phyloP scores from a whole-genome alignment of 306 rosid genomes.

The Quercus robur region DNA sequence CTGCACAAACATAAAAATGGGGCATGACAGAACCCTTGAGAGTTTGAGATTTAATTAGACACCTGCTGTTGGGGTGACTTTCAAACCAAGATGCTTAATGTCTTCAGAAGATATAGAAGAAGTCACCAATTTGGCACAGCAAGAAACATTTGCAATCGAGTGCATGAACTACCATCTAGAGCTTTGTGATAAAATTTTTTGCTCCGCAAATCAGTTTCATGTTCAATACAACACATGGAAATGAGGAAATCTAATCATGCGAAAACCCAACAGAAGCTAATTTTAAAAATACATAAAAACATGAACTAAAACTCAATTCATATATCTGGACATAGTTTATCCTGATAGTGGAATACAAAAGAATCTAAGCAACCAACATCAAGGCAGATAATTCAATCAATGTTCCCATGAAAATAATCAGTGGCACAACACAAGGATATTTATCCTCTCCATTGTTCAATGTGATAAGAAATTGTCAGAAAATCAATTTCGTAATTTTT shows the following conservation, averaged over 20 bases:
- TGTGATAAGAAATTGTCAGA: background rate
- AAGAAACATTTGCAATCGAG: slow-evolving; percentile 5
- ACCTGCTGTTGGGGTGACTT: background rate
- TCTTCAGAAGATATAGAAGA: background rate
- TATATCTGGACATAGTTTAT: background rate
- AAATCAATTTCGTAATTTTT: background rate
- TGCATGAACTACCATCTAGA: background rate
- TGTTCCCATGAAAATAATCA: background rate
- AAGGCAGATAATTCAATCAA: background rate
- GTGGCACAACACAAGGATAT: background rate
- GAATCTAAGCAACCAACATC: background rate
- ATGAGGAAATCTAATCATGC: background rate
- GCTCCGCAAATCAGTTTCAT: slow-evolving; percentile 8
- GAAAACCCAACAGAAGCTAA: slow-evolving; percentile 4
- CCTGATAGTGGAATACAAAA: background rate
- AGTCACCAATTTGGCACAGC: slow-evolving; percentile 6
- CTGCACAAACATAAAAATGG: slow-evolving; percentile 28
- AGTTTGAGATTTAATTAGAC: background rate
- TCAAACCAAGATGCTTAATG: background rate
- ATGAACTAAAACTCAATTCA: background rate
- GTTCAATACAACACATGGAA: background rate
- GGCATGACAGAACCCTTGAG: background rate
- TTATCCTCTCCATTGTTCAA: background rate
- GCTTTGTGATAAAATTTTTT: background rate
- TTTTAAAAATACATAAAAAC: slow-evolving; percentile 1